Base-by-base conservation (phyloP, 2,329 filamentous ascomycete genomes). In the Sporothrix brasiliensis region DNA sequence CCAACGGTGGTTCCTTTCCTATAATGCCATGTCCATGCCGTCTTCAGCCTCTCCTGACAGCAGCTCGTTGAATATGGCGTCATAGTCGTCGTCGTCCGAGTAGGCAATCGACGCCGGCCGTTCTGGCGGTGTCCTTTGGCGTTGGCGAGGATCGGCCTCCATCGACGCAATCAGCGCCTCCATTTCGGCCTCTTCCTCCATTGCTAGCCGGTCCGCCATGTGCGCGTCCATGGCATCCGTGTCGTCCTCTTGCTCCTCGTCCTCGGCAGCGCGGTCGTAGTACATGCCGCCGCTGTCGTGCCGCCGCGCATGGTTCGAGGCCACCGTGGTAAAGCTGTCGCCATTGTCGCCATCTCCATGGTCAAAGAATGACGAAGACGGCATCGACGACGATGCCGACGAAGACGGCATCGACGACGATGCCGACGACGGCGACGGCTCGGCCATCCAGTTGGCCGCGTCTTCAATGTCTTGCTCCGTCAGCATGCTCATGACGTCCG, bases 31-130 rank as follows among this genome's bases (percentile, higher is more conserved):
- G 69, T 87, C 85, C 80, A 85, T 85, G 50, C 82, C 72, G 21
- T 72, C 69, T 4, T 24, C 78, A 44, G 82, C 79, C 27, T 79
- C 79, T 2, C 83, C 79, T n/a, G 85, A 82, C 67, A 88, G 78
- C 50, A 92, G 77, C 74, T 92, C 88, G 81, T 87, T 86, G 77
- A 97, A 90, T 11, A 89, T 78, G 61, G 83, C 80, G 73, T 90
- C 88, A 75, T 89, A 90, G 56, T 89, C 87, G 16, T 85, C 85
- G 60, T 89, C 87, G 68, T 89, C 87, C 0, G 81, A 83, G 44
- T 82, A 77, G 0, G 77, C 76, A 10, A 78, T 75, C 1, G 81
- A 80, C 7, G 76, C 75, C 16, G 78, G 79, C n/a, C 75, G 76
- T 47, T 74, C 54, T 1, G 52, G 75, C 13, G 74, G 66, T 5